These are phyloP conservation scores for Aplosporella prunicola DNA, from an alignment of 2,329 filamentous ascomycete species.

Conservation along the genomic window DNA sequence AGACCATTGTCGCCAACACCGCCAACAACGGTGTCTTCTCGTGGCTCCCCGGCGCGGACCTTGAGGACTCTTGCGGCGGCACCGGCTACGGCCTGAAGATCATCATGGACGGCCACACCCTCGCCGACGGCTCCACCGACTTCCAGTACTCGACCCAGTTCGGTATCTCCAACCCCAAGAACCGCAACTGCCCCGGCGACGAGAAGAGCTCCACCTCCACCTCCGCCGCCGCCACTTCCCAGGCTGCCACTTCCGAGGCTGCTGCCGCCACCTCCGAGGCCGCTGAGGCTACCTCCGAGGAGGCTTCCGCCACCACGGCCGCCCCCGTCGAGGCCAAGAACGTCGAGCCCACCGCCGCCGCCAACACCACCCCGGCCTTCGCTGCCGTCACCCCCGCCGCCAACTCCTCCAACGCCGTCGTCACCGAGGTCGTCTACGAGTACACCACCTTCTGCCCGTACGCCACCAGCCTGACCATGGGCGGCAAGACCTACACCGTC, in stretches of 20 bases:
- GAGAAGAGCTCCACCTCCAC: neutral
- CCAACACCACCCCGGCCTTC: slow-evolving; percentile 7
- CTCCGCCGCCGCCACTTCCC: neutral
- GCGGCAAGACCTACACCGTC: slow-evolving; percentile 9
- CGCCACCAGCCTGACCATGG: slow-evolving; percentile 7
- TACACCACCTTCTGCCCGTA: slow-evolving; percentile 24
- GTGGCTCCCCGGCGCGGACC: slow-evolving; percentile 44
- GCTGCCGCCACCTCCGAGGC: slow-evolving; percentile 1
- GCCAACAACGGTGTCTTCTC: slow-evolving; percentile 46
- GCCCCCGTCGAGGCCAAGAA: slow-evolving; percentile 12
- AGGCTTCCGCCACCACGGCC: slow-evolving; percentile 15
- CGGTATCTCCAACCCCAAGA: slow-evolving; percentile 45
- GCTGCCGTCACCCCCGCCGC: slow-evolving; percentile 16
- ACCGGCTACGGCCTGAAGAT: slow-evolving; percentile 53
- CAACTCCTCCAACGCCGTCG: slow-evolving; percentile 21
- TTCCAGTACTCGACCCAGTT: slow-evolving; percentile 48
- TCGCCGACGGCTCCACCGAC: slow-evolving; percentile 51
- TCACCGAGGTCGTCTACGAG: slow-evolving; percentile 23
- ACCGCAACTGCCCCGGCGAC: no score
- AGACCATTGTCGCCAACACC: slow-evolving; percentile 41
- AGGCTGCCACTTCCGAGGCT: slow-evolving; percentile 14
- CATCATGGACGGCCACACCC: slow-evolving; percentile 52
- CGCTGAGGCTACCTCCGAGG: slow-evolving; percentile 14
- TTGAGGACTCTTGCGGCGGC: slow-evolving; percentile 34
- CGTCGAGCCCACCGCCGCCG: slow-evolving; percentile 9